These are phyloP conservation scores for Ascochyta rabiei DNA, from an alignment of 2,329 filamentous ascomycete genomes.

Conservation along the genomic window DNA sequence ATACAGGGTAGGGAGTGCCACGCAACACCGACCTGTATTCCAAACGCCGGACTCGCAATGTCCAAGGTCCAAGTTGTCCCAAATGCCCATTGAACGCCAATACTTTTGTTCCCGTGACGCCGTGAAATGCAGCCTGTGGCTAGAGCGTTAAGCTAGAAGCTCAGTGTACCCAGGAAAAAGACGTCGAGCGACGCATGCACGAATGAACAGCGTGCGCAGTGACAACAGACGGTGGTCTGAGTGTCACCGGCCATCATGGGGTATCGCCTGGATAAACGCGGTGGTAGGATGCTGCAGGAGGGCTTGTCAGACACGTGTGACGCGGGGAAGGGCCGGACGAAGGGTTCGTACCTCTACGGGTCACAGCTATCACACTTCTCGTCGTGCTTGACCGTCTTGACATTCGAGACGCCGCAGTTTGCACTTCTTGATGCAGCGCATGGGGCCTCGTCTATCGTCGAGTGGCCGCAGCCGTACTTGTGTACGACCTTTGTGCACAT, in stretches of 20 bases:
- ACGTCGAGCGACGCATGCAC: constrained; percentile 30
- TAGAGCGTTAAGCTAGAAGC: constrained; percentile 25
- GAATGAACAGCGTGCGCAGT: constrained; percentile 34
- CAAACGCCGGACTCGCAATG: constrained; percentile 47
- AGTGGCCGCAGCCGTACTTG: constrained; percentile 55
- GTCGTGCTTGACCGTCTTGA: constrained; percentile 55
- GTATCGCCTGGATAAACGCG: constrained; percentile 41
- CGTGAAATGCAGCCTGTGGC: constrained; percentile 49
- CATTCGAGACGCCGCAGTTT: constrained; percentile 50
- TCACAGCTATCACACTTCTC: constrained; percentile 56
- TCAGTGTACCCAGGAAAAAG: constrained; percentile 28
- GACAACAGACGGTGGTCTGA: constrained; percentile 30
- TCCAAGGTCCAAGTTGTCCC: constrained; percentile 34
- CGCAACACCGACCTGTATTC: constrained; percentile 45
- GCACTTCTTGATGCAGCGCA: constrained; percentile 55
- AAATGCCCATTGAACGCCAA: constrained; percentile 48
- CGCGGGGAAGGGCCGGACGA: constrained; percentile 13
- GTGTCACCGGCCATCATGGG: constrained; percentile 42
- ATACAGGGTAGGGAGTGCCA: constrained; percentile 42
- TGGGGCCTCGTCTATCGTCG: constrained; percentile 50
- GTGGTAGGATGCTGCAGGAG: constrained; percentile 33
- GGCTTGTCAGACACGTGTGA: constrained; percentile 39
- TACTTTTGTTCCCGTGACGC: constrained; percentile 49
- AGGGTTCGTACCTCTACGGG: constrained; percentile 46
- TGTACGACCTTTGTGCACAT: constrained; percentile 58